Base-by-base conservation (phyloP, 306 rosid genomes). In the Acacia confusa region DNA sequence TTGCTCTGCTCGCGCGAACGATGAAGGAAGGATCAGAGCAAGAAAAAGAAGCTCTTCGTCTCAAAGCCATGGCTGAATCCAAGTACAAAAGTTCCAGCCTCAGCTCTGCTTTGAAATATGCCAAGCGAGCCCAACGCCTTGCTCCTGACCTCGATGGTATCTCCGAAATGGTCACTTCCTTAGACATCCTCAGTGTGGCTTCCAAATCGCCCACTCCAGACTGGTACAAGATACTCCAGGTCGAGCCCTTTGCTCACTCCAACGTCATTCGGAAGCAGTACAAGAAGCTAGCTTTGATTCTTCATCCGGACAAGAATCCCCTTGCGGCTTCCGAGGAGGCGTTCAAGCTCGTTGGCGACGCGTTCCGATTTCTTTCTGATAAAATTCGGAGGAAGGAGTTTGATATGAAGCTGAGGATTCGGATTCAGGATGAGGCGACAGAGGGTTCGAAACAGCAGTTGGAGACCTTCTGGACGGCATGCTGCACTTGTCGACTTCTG, bases 391-490 rank as follows among this genome's bases (percentile, higher is more conserved):
- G 93, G 85, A 83, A 88, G 79, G 91, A 88, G 79, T 92, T 88
- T 57, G 95, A 94, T 79, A 68, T 81, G 86, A 86, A 81, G 88
- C 84, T 92, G 27, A 82, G 92, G 86, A 79, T 88, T 66, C 79
- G 75, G 84, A 88, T 92, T 79, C 97, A 90, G 87, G 87, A 90
- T 40, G 91, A 86, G 80, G 82, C 85, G 47, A 81, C 72, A 2
- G 48, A 41, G 60, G 81, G 40, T 27, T 20, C 68, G 67, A 68
- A 63, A 40, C 38, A 53, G 41, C 69, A 48, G 58, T 66, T 43
- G 4, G 91, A 67, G 44, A 90, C 99, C 9, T 95, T 93, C 79
- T 93, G 97, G 97, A 95, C 97, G 2, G 87, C 91, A 0, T 95
- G 97, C 61, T 84, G 88, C 13, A 89, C 88, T 57, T 95, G 99